phyloP scores from a whole-genome alignment of 352 stramenopile species.

The Pythium angustatum region DNA sequence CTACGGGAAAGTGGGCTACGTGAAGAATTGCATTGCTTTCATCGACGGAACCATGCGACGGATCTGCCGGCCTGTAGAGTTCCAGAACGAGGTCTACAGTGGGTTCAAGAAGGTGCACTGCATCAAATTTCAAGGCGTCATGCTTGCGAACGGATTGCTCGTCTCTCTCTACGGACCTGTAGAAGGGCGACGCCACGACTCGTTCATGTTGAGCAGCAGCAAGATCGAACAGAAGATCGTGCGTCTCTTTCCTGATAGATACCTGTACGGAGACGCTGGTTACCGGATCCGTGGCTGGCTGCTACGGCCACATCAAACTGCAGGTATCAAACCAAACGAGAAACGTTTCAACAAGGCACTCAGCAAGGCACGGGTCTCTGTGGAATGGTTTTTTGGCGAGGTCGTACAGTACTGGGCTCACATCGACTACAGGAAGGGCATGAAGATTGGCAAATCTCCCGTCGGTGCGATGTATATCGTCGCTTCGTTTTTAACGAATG shows the following conservation, averaged over 20 bases:
- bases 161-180: conserved; percentile 10
- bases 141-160: conserved; percentile 13
- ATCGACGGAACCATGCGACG: conserved; percentile 22
- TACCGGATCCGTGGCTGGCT: conserved; percentile 1
- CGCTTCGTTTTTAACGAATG: conserved; percentile 12
- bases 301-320: conserved; percentile 1
- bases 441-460: conserved; percentile 17
- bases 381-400: conserved; percentile 19
- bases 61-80: conserved; percentile 11
- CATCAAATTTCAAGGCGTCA: conserved; percentile 17
- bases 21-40: conserved; percentile 20
- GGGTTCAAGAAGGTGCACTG: conserved; percentile 9
- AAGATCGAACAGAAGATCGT: not conserved
- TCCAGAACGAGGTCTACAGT: conserved; percentile 16
- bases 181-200: conserved; percentile 17
- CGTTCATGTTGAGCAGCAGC: not conserved
- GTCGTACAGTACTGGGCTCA: conserved; percentile 10
- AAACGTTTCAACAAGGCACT: conserved; percentile 12
- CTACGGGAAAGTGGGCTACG: not conserved
- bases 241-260: not conserved
- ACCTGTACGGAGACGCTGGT: conserved; percentile 9
- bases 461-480: conserved; percentile 15
- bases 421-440: conserved; percentile 4
- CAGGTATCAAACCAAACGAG: not conserved
- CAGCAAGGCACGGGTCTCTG: conserved; percentile 1